Evolutionary conservation across 176 grass and related monocot species (phyloP).

Genomic region (Aegilops longissima): DNA sequence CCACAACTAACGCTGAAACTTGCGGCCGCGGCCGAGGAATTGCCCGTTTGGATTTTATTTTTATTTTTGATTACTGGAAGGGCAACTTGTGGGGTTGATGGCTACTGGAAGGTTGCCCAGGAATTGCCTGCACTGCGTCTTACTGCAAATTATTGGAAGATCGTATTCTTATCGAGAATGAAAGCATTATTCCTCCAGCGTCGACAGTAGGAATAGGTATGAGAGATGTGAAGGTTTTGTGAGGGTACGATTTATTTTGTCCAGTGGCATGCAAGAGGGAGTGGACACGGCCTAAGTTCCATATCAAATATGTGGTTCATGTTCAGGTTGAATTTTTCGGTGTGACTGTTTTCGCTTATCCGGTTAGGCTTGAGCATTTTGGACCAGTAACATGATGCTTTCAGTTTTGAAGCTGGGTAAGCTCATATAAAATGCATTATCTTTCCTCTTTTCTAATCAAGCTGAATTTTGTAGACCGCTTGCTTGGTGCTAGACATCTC

Average conservation of each 20-base stretch:
- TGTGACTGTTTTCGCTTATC: not conserved
- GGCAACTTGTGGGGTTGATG: conserved; percentile 4
- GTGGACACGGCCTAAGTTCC: not conserved
- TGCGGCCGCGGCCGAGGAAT: no score
- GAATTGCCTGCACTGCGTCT: conserved; percentile 23
- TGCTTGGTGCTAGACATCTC: conserved; percentile 19
- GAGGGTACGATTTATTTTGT: not conserved
- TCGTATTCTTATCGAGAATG: conserved; percentile 39
- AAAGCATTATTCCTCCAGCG: conserved; percentile 38
- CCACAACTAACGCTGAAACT: not conserved
- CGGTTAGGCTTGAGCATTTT: conserved; percentile 19
- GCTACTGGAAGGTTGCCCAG: not conserved
- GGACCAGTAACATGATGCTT: conserved; percentile 9
- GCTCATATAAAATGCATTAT: conserved; percentile 20
- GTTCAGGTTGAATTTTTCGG: not conserved
- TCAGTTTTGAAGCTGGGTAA: not conserved
- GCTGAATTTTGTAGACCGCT: not conserved
- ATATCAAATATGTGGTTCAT: conserved; percentile 28
- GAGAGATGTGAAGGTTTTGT: conserved; percentile 25
- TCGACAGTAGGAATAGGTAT: conserved; percentile 1
- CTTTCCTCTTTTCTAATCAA: not conserved
- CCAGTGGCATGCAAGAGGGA: conserved; percentile 10
- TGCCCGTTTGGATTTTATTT: no score
- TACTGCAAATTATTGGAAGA: conserved; percentile 44
- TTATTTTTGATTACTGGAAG: no score